Evolutionary conservation across 345 rosid genomes (phyloP).

Genomic region (Salix exigua): DNA sequence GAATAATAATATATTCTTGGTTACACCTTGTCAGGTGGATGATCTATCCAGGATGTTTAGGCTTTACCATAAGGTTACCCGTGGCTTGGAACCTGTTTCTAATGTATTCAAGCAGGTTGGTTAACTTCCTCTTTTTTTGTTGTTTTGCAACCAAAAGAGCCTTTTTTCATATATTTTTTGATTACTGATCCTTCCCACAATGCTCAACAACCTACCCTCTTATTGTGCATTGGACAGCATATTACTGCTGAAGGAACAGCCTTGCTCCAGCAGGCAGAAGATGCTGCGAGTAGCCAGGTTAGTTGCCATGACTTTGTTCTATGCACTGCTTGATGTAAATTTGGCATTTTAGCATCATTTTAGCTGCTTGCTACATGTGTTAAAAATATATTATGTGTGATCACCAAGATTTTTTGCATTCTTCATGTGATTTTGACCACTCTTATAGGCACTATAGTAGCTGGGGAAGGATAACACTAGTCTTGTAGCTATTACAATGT

Average conservation of each 20-base stretch:
- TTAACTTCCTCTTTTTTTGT: constrained; percentile 18
- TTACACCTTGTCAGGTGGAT: constrained; percentile 47
- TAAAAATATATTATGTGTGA: background rate
- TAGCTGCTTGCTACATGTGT: background rate
- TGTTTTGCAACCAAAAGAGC: background rate
- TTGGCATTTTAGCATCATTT: background rate
- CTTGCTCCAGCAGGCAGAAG: constrained; percentile 91
- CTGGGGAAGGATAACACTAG: background rate
- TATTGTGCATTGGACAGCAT: constrained; percentile 50
- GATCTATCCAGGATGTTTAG: constrained; percentile 96
- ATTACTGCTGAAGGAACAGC: constrained; percentile 80
- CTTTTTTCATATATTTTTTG: background rate
- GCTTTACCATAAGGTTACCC: constrained; percentile 67
- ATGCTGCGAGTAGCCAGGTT: constrained; percentile 78
- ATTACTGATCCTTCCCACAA: constrained; percentile 3
- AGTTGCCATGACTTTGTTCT: background rate
- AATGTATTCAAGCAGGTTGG: constrained; percentile 82
- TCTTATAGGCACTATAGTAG: background rate
- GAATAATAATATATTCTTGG: constrained; percentile 1
- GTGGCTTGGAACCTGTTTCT: constrained; percentile 85
- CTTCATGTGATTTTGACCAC: background rate
- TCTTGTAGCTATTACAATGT: background rate
- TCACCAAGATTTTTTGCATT: background rate
- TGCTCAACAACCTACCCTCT: background rate
- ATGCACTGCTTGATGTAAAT: background rate